Evolutionary conservation across 306 rosid species (phyloP).

Genomic region (Geum urbanum): DNA sequence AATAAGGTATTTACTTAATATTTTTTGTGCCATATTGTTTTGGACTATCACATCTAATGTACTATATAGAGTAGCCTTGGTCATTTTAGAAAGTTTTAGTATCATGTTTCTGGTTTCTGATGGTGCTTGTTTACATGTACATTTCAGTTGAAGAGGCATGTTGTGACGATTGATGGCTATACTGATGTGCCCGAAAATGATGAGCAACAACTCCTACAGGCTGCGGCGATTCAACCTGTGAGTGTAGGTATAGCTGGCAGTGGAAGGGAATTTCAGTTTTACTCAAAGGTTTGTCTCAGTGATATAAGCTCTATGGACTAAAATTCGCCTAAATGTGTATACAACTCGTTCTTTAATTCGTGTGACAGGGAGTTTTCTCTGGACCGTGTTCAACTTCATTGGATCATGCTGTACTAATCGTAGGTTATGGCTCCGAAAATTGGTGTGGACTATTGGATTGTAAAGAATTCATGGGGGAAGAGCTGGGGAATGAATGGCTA

Average conservation of each 20-base stretch:
- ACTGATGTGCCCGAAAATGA: constrained; percentile 47
- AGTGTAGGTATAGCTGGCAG: constrained; percentile 91
- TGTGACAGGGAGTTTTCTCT: constrained; percentile 64
- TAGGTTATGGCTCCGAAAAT: constrained; percentile 81
- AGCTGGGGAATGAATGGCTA: constrained; percentile 88
- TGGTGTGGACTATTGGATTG: constrained; percentile 86
- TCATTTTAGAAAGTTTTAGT: background rate
- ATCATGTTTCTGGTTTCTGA: background rate
- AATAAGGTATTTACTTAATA: constrained; percentile 42
- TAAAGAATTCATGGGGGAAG: constrained; percentile 84
- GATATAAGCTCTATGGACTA: constrained; percentile 16
- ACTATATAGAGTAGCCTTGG: background rate
- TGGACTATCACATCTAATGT: background rate
- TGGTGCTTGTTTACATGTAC: background rate
- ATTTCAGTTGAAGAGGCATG: constrained; percentile 59
- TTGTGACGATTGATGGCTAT: constrained; percentile 80
- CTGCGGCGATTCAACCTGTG: constrained; percentile 83
- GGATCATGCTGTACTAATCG: constrained; percentile 89
- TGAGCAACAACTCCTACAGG: constrained; percentile 61
- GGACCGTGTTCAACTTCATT: constrained; percentile 83
- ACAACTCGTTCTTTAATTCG: constrained; percentile 15
- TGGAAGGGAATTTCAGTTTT: constrained; percentile 70
- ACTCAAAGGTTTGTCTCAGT: constrained; percentile 61
- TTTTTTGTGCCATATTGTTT: background rate
- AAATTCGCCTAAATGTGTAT: background rate